A percentile compares a stretch with the other conserved stretches of the same genome.
Conservation (phyloP, 208 protist species). For the Trichomonas tenax region DNA sequence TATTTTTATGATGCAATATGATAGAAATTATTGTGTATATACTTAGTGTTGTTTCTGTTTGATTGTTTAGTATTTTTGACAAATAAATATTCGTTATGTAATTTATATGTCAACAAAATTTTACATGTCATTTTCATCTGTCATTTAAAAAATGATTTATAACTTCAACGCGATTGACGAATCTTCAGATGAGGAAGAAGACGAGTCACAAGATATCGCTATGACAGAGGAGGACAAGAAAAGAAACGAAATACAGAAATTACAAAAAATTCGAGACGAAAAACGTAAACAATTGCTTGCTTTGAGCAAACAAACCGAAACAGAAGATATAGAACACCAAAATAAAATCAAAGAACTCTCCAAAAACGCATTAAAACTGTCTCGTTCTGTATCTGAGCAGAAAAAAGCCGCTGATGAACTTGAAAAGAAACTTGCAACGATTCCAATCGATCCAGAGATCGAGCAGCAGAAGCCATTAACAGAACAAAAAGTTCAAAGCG, state of each 20-base stretch:
- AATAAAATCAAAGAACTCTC: neutral
- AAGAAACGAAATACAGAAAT: neutral
- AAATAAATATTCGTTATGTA: too few species aligned
- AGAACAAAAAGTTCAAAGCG: neutral
- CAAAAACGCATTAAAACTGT: neutral
- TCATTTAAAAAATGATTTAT: neutral
- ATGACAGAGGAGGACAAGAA: neutral
- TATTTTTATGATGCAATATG: too few species aligned
- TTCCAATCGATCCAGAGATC: neutral
- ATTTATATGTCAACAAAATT: too few species aligned
- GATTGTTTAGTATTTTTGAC: too few species aligned
- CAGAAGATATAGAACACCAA: neutral
- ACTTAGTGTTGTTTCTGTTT: too few species aligned
- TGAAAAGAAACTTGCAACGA: neutral
- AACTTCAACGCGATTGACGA: neutral
- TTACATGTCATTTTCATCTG: neutral
- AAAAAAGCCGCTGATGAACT: neutral
- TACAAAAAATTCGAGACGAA: constrained; percentile 1
- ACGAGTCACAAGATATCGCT: neutral
- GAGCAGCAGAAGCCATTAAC: neutral
- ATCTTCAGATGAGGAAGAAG: neutral
- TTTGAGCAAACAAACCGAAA: neutral
- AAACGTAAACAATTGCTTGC: neutral
- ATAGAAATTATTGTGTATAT: too few species aligned
- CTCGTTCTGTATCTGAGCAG: neutral